Evolutionary conservation across 2,329 filamentous ascomycete species (phyloP), one percentile per base, ranked within the genome.

Genomic region (Penicillium brasilianum): DNA sequence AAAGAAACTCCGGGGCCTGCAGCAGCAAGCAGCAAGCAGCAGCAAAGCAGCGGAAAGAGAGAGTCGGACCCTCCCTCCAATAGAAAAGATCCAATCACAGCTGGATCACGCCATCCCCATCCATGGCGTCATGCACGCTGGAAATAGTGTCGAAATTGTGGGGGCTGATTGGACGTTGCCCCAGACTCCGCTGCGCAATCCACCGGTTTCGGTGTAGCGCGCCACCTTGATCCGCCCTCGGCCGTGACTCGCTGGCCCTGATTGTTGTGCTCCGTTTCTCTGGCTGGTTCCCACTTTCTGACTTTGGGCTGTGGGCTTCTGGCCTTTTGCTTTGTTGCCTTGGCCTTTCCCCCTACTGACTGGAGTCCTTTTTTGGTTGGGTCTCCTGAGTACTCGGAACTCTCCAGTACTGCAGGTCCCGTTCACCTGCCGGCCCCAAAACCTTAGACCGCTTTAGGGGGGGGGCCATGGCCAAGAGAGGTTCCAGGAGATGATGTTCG

Each of bases 111-210:
- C 67, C 66, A 69, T 67, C 55, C 60, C 58, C 57, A 62, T 68
- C 46, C 63, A 66, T 75, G 68, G 72, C 73, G 71, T 74, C 72
- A 76, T 75, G 72, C 70, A 72, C 43, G 53, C 63, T 70, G 68
- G 59, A 66, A 70, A 71, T 73, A 72, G 72, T 72, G 68, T 54
- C 57, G 48, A 57, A 59, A 56, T n/a, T n/a, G 56, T 39, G 9
- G 10, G 36, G 16, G 9, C 25, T 69, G 51, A 72, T 74, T 73
- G 69, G 69, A 8, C 18, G 51, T 22, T 57, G 48, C 61, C 60
- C 59, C 63, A 66, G 60, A 69, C 66, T 71, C 65, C 59, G 56
- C 66, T 69, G 69, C 66, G 64, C 68, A 67, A 63, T 58, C 57
- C 37, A 53, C 65, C 68, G 62, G 59, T 65, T 68, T 32, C 18